Base-by-base conservation (phyloP, 768 basidiomycete genomes). In the Rhizopogon rudus region DNA sequence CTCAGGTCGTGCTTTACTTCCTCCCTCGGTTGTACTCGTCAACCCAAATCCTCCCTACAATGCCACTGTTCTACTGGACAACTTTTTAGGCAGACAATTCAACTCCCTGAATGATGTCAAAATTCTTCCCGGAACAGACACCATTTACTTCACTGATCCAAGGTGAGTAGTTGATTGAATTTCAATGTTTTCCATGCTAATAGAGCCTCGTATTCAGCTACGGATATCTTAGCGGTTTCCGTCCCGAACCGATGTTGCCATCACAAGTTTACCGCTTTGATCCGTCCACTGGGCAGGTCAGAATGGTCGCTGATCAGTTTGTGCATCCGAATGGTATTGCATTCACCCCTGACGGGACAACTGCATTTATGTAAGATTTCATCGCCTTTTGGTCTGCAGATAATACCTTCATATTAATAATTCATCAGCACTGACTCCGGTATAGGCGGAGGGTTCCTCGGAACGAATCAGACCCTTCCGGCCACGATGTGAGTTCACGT, bases 61-160 rank as follows among this genome's bases (percentile, higher is more conserved):
- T 53, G 71, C 79, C 4, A 90, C 86, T 0, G 78, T 87, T 31
- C 67, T 92, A 13, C 67, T 92, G 57, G 87, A 91, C 69, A 92
- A 91, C 71, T 89, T 79, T 69, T 87, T 81, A 61, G 89, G 89
- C 1, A 75, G 87, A 3, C 88, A 90, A 59, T 93, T 91, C 71
- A 91, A 88, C 69, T 89, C 89, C 1, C 66, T 92, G 46, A 89
- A 91, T 65, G 90, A 93, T 59, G 75, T 87, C 56, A 90, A 88
- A 61, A 73, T 90, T 3, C 83, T 89, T 51, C 87, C 86, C 1
- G 67, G 69, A 3, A 86, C 78, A 57, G 82, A 83, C 40, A 80
- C 80, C 39, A 60, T 91, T 2, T 90, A 86, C 71, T 90, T 92
- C 70, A 91, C 89, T 0, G 89, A 93, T 62, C 75, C 76, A 13